Evolutionary conservation across 148 eudicot genomes (phyloP), one percentile per base, ranked within the genome.

Genomic region (Rhododendron ferrugineum): DNA sequence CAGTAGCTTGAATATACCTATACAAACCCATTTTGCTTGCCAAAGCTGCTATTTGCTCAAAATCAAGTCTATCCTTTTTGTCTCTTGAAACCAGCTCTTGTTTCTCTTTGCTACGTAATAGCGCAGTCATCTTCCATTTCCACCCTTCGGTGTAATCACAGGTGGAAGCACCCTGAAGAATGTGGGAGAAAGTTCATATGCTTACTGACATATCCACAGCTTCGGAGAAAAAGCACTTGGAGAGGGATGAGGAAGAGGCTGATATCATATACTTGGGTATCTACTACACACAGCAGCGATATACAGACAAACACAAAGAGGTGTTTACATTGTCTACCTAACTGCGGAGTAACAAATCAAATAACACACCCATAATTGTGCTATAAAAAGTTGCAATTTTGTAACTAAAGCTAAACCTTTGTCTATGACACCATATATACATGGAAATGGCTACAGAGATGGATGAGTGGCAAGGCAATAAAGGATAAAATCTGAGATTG

Each of bases 81-180:
- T 97, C 99, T 88, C 98, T 90, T 76, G 99, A 97, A 82, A 95
- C 87, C 89, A 97, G 36, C 89, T 97, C 99, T 90, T 93, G 96
- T 85, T 89, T 87, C 86, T 95, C 94, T 62, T 87, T 89, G 89
- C 91, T 90, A 28, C 78, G 88, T 84, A 97, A 84, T 84, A 97
- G 92, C 68, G 83, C 80, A 73, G 86, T 90, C 26, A 97, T 81
- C 94, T 93, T 97, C 91, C 90, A 86, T 87, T 90, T 94, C 99
- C 99, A 97, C 47, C 88, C 89, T 70, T 88, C 91, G 85, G 91
- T 66, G 74, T 94, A 92, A 75, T 92, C 96, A 68, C 92, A 86
- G 79, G 87, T 83, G 52, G 87, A 85, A 87, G 89, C 89, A 86
- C 84, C 86, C 99, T 95, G 90, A 80, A 87, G 87, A 85, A 56